A percentile compares a stretch with the other conserved stretches of the same genome.
These are phyloP conservation scores for Diaporthe humulicola DNA, from an alignment of 2,329 filamentous ascomycete genomes.

Conservation along the genomic window DNA sequence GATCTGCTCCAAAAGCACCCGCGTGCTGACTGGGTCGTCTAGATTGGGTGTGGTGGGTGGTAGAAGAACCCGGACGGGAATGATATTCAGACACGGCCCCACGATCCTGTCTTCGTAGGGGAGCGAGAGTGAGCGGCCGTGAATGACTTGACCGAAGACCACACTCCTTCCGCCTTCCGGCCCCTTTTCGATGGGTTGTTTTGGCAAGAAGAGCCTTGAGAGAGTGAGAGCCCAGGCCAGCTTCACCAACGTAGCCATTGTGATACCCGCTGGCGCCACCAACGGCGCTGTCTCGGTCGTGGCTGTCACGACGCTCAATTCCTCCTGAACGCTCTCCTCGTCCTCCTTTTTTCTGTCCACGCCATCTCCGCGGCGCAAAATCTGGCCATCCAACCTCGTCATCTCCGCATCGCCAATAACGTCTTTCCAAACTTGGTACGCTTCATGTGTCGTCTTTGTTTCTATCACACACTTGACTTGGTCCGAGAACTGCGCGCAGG, in stretches of 20 bases:
- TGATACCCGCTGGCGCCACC: background rate
- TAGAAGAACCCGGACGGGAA: background rate
- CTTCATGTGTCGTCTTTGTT: background rate
- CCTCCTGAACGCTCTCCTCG: background rate
- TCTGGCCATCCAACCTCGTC: background rate
- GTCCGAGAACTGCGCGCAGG: background rate
- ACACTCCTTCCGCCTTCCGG: background rate
- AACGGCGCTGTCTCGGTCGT: background rate
- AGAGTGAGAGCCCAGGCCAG: background rate
- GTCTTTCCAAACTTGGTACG: background rate
- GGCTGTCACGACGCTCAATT: background rate
- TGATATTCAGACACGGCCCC: background rate
- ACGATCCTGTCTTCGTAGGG: background rate
- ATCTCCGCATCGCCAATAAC: background rate
- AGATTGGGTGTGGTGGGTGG: background rate
- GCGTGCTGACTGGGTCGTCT: background rate
- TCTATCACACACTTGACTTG: background rate
- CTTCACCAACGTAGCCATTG: background rate
- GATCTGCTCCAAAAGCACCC: background rate
- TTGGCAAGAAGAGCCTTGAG: background rate
- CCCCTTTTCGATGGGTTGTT: background rate
- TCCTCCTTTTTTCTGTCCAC: background rate
- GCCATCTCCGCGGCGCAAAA: background rate
- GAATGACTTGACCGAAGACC: background rate
- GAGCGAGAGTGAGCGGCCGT: background rate